Evolutionary conservation across 2,329 filamentous ascomycete genomes (phyloP), one percentile per base, ranked within the genome.

Genomic region (Colletotrichum orchidophilum): DNA sequence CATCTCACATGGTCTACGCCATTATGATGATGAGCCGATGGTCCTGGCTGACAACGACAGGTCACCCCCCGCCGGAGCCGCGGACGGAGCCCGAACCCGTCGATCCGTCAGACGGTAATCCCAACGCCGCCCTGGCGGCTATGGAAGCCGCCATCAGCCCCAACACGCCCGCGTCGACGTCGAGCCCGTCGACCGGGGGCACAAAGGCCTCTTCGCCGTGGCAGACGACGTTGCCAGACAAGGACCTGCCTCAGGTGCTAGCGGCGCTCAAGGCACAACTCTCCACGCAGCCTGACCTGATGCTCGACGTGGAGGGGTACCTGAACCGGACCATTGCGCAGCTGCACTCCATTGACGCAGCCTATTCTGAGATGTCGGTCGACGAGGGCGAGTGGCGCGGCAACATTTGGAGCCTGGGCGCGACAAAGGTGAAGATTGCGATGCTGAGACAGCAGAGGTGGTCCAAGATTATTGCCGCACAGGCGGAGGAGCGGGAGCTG

Each of bases 21-120:
- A 77, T 87, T 52, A 85, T 81, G 5, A 86, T 87, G 81, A 79
- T 88, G 0, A 82, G 84, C 1, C 81, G 86, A 7, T 88, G 86
- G 86, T 83, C 84, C 5, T 86, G 85, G 53, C 79, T 87, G 0
- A 79, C 84, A 0, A 81, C 60, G 21, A 27, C 49, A 5, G 24
- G 29, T 4, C 9, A 35, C 2, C 24, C 15, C 26, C 3, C 21
- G 21, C 2, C 21, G 21, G 33, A 33, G 26, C 21, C n/a, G 12
- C 33, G 13, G 27, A 12, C 27, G n/a, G 70, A 54, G 13, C 54
- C 33, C 0, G 3, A 1, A 0, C n/a, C n/a, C n/a, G n/a, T n/a
- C n/a, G 63, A 73, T 7, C 68, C 65, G 7, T 57, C 64, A 0
- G 29, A n/a, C 7, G 13, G 50, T 1, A 27, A 71, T 7, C 63